A percentile compares a stretch with the other conserved stretches of the same genome.
These are phyloP conservation scores for Trifolium dubium DNA, from an alignment of 306 rosid genomes.

Conservation along the genomic window DNA sequence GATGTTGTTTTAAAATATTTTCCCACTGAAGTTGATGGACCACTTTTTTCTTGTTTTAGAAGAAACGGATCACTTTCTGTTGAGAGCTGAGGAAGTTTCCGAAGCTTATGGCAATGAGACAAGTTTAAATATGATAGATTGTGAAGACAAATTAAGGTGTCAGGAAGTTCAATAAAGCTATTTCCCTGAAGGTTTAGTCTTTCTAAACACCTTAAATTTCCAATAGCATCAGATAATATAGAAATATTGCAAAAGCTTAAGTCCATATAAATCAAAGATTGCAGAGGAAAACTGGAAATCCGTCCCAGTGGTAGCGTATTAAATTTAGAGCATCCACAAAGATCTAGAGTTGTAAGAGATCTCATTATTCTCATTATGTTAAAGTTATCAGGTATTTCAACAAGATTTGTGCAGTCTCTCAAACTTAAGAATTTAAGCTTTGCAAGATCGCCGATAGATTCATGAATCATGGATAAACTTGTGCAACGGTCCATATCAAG, in stretches of 20 bases:
- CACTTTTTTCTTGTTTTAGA: background rate
- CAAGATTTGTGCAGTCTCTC: background rate
- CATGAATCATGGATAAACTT: background rate
- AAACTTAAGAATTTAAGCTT: conserved; percentile 15
- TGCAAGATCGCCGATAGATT: conserved; percentile 9
- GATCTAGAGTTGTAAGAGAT: background rate
- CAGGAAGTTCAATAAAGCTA: background rate
- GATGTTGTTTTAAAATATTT: background rate
- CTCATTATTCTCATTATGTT: background rate
- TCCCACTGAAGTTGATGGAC: background rate
- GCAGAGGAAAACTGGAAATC: background rate
- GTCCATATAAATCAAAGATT: background rate
- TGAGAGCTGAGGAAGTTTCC: background rate
- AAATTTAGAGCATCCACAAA: background rate
- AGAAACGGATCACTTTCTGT: background rate
- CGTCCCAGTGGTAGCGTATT: too few relatives aligned
- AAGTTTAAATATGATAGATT: background rate
- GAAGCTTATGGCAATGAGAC: background rate
- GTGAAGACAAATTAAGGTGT: background rate
- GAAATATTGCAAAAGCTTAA: background rate
- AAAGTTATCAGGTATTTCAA: background rate
- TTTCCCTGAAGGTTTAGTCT: conserved; percentile 25
- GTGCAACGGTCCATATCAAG: background rate
- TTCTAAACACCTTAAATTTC: conserved; percentile 1
- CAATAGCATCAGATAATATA: background rate